phyloP scores from a whole-genome alignment of 75 land plant species.

The Gnetum montanum region DNA sequence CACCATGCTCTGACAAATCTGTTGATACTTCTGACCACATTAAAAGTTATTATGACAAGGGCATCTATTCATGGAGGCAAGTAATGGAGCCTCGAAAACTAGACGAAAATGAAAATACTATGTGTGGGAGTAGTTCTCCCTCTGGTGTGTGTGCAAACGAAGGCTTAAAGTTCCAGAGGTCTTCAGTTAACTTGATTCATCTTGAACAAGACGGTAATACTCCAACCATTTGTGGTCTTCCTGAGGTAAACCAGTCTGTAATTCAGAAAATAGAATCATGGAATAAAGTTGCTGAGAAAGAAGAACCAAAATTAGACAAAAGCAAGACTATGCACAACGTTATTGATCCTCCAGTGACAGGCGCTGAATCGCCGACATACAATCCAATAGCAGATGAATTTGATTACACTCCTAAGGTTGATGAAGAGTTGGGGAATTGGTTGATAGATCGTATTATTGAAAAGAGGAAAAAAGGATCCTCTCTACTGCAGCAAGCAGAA shows the following conservation, averaged over 20 bases:
- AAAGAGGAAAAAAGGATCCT: conserved; percentile 60
- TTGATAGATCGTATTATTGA: conserved; percentile 70
- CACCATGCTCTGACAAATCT: conserved; percentile 18
- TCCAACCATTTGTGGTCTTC: neutral
- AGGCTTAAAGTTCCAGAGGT: neutral
- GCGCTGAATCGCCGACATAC: neutral
- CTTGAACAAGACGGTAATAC: neutral
- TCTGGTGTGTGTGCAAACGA: neutral
- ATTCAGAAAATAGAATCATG: conserved; percentile 19
- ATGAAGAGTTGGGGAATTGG: conserved; percentile 29
- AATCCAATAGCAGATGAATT: conserved; percentile 1
- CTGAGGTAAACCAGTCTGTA: conserved; percentile 14
- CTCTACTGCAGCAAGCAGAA: conserved; percentile 46
- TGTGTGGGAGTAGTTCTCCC: neutral
- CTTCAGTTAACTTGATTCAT: neutral
- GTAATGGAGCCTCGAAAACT: neutral
- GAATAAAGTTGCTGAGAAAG: conserved; percentile 11
- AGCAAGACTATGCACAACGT: conserved; percentile 16
- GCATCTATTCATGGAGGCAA: neutral
- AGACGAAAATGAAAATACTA: conserved; percentile 2
- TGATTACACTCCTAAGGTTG: conserved; percentile 16
- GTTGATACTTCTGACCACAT: conserved; percentile 8
- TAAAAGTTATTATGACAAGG: neutral
- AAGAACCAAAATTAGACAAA: conserved; percentile 11
- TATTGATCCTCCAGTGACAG: conserved; percentile 19